Conservation (phyloP, 805 yeast genomes). For the Metschnikowia anglica region DNA sequence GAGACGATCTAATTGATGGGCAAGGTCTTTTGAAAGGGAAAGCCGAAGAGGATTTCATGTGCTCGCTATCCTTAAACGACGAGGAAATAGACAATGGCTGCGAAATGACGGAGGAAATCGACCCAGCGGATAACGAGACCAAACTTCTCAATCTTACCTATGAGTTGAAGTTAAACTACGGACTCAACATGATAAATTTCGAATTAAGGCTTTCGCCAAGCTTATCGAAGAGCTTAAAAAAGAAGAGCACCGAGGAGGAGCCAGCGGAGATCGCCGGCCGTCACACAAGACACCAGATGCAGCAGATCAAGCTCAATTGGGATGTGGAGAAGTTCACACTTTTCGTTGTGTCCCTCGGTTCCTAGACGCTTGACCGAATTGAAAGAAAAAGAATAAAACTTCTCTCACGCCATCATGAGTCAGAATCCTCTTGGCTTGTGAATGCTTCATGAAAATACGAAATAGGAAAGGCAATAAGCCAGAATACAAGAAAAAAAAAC, state of each 20-base stretch:
- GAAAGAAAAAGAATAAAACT: not conserved
- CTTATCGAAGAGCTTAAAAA: conserved; percentile 38
- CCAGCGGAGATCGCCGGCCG: conserved; percentile 34
- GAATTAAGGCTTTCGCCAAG: conserved; percentile 42
- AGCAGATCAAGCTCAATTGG: conserved; percentile 46
- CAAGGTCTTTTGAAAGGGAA: conserved; percentile 31
- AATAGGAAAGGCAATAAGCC: not conserved
- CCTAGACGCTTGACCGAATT: conserved; percentile 2
- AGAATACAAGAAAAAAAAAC: not conserved
- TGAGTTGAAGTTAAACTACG: conserved; percentile 47
- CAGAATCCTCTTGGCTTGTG: too few relatives aligned
- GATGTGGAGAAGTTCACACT: conserved; percentile 43
- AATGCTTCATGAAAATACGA: not conserved
- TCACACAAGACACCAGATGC: conserved; percentile 47
- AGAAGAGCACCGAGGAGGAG: conserved; percentile 28
- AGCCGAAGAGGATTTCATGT: conserved; percentile 38
- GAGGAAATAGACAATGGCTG: conserved; percentile 47
- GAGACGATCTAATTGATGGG: conserved; percentile 33
- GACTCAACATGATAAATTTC: conserved; percentile 46
- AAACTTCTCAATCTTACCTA: conserved; percentile 24
- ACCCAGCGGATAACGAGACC: conserved; percentile 17
- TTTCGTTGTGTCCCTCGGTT: conserved; percentile 28
- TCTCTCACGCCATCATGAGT: too few relatives aligned
- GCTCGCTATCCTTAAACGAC: conserved; percentile 43
- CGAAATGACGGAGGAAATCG: conserved; percentile 37